These are phyloP conservation scores for Ulmus americana DNA, from an alignment of 331 rosid genomes.

Conservation along the genomic window DNA sequence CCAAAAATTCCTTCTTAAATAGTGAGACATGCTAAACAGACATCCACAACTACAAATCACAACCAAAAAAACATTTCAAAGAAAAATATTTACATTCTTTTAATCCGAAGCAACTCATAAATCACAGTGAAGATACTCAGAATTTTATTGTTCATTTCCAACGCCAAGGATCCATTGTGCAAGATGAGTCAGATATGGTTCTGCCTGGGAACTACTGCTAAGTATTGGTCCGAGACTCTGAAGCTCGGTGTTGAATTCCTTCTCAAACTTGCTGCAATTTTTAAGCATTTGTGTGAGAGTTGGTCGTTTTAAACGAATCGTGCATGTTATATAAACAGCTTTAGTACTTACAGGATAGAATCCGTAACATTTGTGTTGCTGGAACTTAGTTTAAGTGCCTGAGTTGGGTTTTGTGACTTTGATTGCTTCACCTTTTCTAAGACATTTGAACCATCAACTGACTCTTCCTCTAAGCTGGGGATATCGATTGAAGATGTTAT, in stretches of 20 bases:
- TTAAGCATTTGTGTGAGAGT: background rate
- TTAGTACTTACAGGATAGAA: constrained; percentile 67
- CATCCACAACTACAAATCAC: constrained; percentile 4
- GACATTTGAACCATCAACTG: constrained; percentile 30
- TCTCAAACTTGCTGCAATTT: constrained; percentile 54
- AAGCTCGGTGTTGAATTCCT: constrained; percentile 72
- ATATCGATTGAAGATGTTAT: constrained; percentile 62
- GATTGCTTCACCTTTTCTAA: constrained; percentile 41
- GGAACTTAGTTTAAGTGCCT: constrained; percentile 51
- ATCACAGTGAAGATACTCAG: constrained; percentile 14
- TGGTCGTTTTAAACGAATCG: background rate
- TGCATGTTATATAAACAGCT: background rate
- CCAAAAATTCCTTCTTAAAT: too few relatives aligned
- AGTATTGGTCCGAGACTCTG: constrained; percentile 69
- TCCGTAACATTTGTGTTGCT: constrained; percentile 49
- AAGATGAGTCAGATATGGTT: constrained; percentile 82
- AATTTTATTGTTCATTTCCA: constrained; percentile 48
- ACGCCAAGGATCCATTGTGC: constrained; percentile 79
- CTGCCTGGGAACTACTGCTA: constrained; percentile 74
- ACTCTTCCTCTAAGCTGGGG: constrained; percentile 34
- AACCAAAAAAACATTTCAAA: background rate
- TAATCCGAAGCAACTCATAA: background rate
- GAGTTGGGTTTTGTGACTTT: constrained; percentile 43
- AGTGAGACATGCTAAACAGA: background rate
- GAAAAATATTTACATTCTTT: constrained; percentile 3